Evolutionary conservation across 2,329 filamentous ascomycete species (phyloP).

Genomic region (Claviceps fusiformis): DNA sequence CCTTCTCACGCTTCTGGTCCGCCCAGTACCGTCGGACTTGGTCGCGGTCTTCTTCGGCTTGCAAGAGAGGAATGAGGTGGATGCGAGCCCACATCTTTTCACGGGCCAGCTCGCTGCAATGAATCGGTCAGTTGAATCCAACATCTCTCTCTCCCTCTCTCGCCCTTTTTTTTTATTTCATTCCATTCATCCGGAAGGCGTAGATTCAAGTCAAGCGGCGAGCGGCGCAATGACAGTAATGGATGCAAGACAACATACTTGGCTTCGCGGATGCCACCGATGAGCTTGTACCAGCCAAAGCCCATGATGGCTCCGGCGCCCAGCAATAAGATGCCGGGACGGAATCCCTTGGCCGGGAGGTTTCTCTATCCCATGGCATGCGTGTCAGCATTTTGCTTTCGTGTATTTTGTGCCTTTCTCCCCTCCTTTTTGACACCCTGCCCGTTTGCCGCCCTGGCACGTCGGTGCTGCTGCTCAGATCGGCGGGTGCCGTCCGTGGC

Average conservation of each 20-base stretch:
- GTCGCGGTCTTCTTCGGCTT: constrained; percentile 94
- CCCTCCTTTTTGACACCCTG: neutral
- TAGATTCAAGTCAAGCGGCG: neutral
- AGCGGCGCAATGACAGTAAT: too few species aligned
- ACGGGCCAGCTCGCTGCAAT: constrained; percentile 68
- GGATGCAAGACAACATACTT: constrained; percentile 48
- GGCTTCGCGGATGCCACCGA: constrained; percentile 73
- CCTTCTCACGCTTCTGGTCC: constrained; percentile 80
- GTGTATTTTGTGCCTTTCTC: too few species aligned
- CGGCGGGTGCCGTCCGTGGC: too few species aligned
- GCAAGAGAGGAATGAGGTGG: constrained; percentile 81
- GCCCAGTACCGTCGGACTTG: constrained; percentile 77
- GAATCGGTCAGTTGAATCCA: too few species aligned
- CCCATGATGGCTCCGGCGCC: constrained; percentile 67
- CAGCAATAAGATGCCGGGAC: constrained; percentile 64
- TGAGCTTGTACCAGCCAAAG: constrained; percentile 82
- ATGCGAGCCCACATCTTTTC: constrained; percentile 99
- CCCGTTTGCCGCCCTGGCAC: too few species aligned
- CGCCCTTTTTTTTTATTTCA: too few species aligned
- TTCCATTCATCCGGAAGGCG: too few species aligned
- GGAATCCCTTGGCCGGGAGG: constrained; percentile 80
- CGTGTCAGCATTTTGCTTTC: too few species aligned
- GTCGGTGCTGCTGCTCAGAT: too few species aligned
- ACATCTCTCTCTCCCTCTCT: too few species aligned
- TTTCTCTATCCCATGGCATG: constrained; percentile 52